Evolutionary conservation across 306 rosid species (phyloP).

Genomic region (Lathyrus aphaca): DNA sequence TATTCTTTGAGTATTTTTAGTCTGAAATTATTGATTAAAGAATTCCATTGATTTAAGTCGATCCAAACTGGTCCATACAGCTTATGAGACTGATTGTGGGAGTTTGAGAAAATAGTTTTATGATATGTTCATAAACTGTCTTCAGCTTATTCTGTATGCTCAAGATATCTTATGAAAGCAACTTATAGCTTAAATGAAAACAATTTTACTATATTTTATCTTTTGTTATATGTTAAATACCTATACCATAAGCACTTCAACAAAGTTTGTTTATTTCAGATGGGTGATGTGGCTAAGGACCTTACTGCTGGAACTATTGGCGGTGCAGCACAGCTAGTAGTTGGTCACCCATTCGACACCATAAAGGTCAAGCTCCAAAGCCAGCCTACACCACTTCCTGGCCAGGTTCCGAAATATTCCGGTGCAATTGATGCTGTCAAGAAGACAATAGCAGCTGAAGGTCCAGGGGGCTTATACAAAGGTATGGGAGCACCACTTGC

Average conservation of each 20-base stretch:
- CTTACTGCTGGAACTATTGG: constrained; percentile 91
- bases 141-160: neutral
- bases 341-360: constrained; percentile 96
- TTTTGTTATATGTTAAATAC: neutral
- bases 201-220: neutral
- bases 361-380: constrained; percentile 99
- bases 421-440: constrained; percentile 95
- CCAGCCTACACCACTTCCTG: constrained; percentile 88
- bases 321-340: constrained; percentile 87
- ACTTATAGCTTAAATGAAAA: neutral
- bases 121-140: neutral
- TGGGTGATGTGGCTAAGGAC: constrained; percentile 95
- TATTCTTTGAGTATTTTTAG: neutral
- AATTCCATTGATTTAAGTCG: no score
- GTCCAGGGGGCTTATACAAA: constrained; percentile 88
- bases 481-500: constrained; percentile 99
- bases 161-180: neutral
- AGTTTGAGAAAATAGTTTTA: neutral
- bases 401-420: constrained; percentile 72
- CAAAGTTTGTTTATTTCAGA: constrained; percentile 42
- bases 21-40: constrained; percentile 1
- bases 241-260: neutral
- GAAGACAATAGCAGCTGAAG: constrained; percentile 93
- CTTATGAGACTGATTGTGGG: neutral
- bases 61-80: no score